Percentiles rank a stretch among this genome's conserved stretches.
These are phyloP conservation scores for Auriculariales sp. DNA, from an alignment of 768 basidiomycete genomes.

Conservation along the genomic window DNA sequence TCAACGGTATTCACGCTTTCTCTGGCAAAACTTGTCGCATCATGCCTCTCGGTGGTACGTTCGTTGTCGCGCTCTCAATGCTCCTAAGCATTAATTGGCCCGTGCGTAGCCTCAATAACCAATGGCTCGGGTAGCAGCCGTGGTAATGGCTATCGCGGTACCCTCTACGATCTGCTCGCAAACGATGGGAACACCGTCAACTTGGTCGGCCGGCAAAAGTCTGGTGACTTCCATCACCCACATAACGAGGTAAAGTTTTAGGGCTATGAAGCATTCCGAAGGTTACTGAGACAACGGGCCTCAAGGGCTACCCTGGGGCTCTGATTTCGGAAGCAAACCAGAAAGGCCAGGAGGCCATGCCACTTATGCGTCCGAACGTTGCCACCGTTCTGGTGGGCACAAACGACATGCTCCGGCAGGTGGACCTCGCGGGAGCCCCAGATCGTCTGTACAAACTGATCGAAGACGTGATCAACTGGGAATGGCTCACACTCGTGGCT, in stretches of 20 bases:
- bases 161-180: background rate
- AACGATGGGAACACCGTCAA: background rate
- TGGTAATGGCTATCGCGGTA: background rate
- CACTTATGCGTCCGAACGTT: background rate
- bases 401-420: background rate
- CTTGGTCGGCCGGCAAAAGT: background rate
- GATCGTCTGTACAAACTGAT: background rate
- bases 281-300: no score
- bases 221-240: background rate
- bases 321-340: background rate
- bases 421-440: background rate
- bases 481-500: background rate
- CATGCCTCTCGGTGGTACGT: background rate
- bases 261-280: no score
- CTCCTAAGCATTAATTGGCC: background rate
- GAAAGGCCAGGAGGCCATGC: background rate
- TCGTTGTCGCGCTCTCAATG: conserved; percentile 39
- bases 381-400: background rate
- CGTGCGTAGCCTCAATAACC: conserved; percentile 1
- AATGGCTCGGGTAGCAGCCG: background rate
- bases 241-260: background rate
- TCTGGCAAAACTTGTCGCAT: background rate
- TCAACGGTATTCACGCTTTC: background rate
- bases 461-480: background rate
- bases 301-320: background rate